A percentile compares a stretch with the other conserved stretches of the same genome.
Evolutionary conservation across 495 filamentous ascomycete genomes (phyloP).

Genomic region (Clohesyomyces aquaticus): DNA sequence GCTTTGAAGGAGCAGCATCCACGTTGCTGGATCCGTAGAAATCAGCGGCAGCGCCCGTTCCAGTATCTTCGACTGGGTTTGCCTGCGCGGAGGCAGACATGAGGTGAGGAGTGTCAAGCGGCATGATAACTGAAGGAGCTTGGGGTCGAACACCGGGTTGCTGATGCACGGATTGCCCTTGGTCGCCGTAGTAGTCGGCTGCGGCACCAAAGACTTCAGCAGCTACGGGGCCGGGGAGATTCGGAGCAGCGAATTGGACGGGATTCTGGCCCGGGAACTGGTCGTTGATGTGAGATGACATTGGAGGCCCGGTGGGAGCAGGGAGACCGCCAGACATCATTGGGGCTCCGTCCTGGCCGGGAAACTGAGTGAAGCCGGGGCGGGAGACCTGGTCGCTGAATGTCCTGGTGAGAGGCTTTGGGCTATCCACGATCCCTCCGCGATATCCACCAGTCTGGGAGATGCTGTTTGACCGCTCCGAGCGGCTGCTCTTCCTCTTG

Average conservation of each 20-base stretch:
- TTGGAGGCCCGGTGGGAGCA: conserved; percentile 40
- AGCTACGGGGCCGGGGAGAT: conserved; percentile 50
- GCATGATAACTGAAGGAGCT: conserved; percentile 56
- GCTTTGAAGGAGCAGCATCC: conserved; percentile 12
- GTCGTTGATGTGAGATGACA: conserved; percentile 58
- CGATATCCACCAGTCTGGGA: conserved; percentile 20
- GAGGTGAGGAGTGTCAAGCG: conserved; percentile 49
- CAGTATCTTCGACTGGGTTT: conserved; percentile 47
- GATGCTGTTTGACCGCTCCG: conserved; percentile 26
- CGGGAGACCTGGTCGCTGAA: conserved; percentile 47
- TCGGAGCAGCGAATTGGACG: conserved; percentile 51
- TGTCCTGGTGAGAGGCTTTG: conserved; percentile 43
- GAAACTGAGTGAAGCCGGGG: conserved; percentile 53
- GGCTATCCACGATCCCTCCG: conserved; percentile 22
- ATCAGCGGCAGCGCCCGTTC: conserved; percentile 48
- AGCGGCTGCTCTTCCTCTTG: conserved; percentile 18
- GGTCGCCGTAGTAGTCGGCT: conserved; percentile 69
- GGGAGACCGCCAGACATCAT: conserved; percentile 39
- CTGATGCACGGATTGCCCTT: conserved; percentile 62
- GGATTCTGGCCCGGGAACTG: conserved; percentile 66
- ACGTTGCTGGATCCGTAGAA: conserved; percentile 40
- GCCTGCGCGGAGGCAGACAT: conserved; percentile 39
- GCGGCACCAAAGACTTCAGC: conserved; percentile 57
- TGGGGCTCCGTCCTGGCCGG: conserved; percentile 48
- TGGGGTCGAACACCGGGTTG: conserved; percentile 64